phyloP scores from a whole-genome alignment of 345 rosid species.

The Litchi chinensis region DNA sequence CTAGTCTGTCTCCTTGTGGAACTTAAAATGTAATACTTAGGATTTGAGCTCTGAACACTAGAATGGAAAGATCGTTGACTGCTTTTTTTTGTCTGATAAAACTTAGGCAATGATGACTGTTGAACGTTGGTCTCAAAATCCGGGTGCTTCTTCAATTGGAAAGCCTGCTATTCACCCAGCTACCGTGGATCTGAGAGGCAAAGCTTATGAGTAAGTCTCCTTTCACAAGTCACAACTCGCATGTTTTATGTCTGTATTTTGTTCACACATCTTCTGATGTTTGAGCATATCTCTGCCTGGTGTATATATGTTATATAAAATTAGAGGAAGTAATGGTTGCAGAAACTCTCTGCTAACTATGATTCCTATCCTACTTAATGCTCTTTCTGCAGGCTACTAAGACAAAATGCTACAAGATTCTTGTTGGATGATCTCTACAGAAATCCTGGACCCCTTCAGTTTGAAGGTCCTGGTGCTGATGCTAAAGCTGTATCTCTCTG shows the following conservation, averaged over 20 bases:
- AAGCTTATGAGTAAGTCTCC: slow-evolving; percentile 84
- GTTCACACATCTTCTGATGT: background rate
- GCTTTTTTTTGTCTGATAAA: slow-evolving; percentile 21
- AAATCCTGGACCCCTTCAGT: slow-evolving; percentile 97
- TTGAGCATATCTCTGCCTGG: background rate
- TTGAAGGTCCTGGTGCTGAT: slow-evolving; percentile 96
- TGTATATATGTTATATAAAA: background rate
- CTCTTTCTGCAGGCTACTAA: slow-evolving; percentile 64
- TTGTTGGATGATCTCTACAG: slow-evolving; percentile 90
- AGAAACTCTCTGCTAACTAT: background rate
- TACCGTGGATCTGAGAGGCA: slow-evolving; percentile 92
- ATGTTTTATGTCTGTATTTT: background rate
- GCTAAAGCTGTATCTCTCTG: slow-evolving; percentile 78
- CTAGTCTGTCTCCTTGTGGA: background rate
- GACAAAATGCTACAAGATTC: slow-evolving; percentile 72
- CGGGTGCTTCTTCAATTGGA: slow-evolving; percentile 71
- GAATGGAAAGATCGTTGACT: background rate
- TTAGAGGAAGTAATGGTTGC: background rate
- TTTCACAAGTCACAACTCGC: background rate
- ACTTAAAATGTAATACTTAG: background rate
- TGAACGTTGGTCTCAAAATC: slow-evolving; percentile 85
- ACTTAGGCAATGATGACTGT: slow-evolving; percentile 92
- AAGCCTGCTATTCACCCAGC: slow-evolving; percentile 98
- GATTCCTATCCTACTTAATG: slow-evolving; percentile 7
- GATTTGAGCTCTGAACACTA: background rate